These are phyloP conservation scores for Fraxinus floribunda DNA, from an alignment of 305 asterid species.

Conservation along the genomic window DNA sequence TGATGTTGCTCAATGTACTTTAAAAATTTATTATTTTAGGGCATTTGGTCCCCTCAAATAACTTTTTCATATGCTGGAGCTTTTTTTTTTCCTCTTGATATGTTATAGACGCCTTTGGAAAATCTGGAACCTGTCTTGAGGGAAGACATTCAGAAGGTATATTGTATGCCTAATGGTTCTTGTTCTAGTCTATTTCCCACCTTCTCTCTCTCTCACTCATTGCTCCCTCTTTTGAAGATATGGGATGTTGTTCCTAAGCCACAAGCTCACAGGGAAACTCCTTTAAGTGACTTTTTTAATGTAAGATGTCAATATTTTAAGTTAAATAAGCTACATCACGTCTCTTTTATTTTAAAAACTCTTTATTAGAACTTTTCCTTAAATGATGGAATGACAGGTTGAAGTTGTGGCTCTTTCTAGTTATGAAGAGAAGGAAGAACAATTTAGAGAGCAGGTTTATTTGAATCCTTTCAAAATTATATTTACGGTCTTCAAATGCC, in stretches of 20 bases:
- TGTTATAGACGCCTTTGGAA: conserved; percentile 86
- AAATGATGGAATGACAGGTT: conserved; percentile 51
- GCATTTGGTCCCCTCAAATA: conserved; percentile 16
- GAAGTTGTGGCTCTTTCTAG: conserved; percentile 88
- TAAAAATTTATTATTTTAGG: background rate
- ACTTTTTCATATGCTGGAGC: background rate
- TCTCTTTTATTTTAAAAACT: background rate
- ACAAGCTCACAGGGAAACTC: conserved; percentile 8
- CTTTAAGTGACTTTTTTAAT: background rate
- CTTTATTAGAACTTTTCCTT: conserved; percentile 2
- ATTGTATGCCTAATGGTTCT: conserved; percentile 7
- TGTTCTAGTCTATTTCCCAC: conserved; percentile 16
- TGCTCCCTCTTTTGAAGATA: conserved; percentile 37
- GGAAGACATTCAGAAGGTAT: conserved; percentile 97
- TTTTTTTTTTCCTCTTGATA: conserved; percentile 13
- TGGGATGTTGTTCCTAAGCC: conserved; percentile 17
- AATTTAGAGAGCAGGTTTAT: conserved; percentile 77
- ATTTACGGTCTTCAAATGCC: conserved; percentile 8
- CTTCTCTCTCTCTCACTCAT: conserved; percentile 11
- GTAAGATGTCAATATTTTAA: background rate
- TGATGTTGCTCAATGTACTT: background rate
- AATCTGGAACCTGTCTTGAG: conserved; percentile 93
- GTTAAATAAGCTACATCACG: conserved; percentile 17
- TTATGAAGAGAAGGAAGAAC: conserved; percentile 91
- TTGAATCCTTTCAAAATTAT: conserved; percentile 23